Evolutionary conservation across 2,329 filamentous ascomycete species (phyloP), one percentile per base, ranked within the genome.

Genomic region (Clarireedia paspali): DNA sequence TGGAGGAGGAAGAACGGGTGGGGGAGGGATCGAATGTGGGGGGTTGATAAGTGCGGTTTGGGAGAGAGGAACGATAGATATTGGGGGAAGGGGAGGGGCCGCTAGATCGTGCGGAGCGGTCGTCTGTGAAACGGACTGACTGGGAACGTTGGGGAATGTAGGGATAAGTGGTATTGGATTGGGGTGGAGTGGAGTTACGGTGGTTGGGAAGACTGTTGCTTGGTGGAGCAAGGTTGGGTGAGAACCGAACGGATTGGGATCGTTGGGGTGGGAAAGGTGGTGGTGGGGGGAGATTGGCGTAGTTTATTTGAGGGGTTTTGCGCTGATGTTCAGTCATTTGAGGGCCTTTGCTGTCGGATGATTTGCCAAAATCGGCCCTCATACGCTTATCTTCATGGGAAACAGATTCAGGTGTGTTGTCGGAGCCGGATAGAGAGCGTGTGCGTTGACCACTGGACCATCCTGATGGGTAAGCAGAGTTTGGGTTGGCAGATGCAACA

Each of bases 241-340:
- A 54, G 24, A 54, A 54, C 14, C 52, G 52, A 24, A 54, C 52
- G 5, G 52, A 54, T 15, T 50, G 52, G 5, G 46, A 44, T 44
- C 52, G 24, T 42, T 49, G 45, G 34, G 45, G 17, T 23, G 42
- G 51, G 6, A 50, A 50, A 2, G 45, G 52, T 6, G 44, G 45
- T 2, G 52, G 45, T 5, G 52, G 52, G 23, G 45, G 36, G 34
- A 49, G 34, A 24, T 50, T 54, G 9, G 45, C 40, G 14, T 40
- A 24, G 17, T 50, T 24, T 5, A 39, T 27, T 5, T 30, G 36
- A 17, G 45, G 46, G 0, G 47, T 26, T 26, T 23, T 53, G 42
- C 26, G 45, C 38, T 54, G 52, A n/a, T 54, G 15, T 34, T 17
- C n/a, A 9, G 17, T 17, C 39, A 17, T 42, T 42, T n/a, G 12